phyloP scores from a whole-genome alignment of 768 basidiomycete genomes.

The Suillus clintonianus region DNA sequence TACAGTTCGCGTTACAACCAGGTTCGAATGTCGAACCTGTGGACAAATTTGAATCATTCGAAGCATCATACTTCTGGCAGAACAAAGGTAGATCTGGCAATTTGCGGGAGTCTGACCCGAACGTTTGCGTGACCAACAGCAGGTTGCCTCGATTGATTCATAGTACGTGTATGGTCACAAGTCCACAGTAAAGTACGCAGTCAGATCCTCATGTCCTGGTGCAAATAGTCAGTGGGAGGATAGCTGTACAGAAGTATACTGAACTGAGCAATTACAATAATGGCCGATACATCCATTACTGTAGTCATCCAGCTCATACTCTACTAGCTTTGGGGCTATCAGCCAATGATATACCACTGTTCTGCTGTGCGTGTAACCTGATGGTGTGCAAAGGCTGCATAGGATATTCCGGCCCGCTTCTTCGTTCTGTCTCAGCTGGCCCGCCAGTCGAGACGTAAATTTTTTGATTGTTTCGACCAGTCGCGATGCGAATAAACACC shows the following conservation, averaged over 20 bases:
- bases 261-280: neutral
- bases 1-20: too few species aligned
- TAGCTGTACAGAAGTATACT: neutral
- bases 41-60: too few species aligned
- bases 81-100: neutral
- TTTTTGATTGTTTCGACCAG: neutral
- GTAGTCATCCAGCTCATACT: neutral
- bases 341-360: neutral
- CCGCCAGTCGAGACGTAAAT: neutral
- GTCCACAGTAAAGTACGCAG: too few species aligned
- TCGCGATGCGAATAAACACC: neutral
- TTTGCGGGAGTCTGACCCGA: too few species aligned
- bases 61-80: neutral
- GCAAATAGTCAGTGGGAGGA: too few species aligned
- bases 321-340: neutral
- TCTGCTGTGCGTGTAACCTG: neutral
- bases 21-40: too few species aligned
- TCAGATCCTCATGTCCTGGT: too few species aligned
- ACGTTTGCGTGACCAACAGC: too few species aligned
- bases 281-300: neutral
- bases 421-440: neutral
- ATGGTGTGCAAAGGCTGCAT: neutral
- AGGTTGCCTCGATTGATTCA: too few species aligned
- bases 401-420: neutral
- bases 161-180: too few species aligned